These are phyloP conservation scores for Phytophthora hibernalis DNA, from an alignment of 352 stramenopile genomes.

Conservation along the genomic window DNA sequence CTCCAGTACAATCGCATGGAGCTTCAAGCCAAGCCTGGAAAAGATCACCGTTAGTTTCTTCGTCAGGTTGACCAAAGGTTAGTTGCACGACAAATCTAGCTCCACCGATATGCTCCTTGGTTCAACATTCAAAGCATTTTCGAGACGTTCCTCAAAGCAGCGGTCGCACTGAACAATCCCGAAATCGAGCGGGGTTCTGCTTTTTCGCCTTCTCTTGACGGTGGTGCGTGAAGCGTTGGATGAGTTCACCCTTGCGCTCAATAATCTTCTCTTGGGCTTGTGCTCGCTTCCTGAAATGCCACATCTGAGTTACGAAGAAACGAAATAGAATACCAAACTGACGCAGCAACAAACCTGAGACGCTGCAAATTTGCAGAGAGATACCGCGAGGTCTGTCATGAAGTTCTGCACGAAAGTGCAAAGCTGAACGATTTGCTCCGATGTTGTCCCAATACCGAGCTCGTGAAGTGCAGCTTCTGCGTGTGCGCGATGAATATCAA, in stretches of 20 bases:
- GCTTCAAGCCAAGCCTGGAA: too few relatives aligned
- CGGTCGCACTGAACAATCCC: conserved; percentile 55
- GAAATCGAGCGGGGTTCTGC: conserved; percentile 46
- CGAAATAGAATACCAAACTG: not conserved
- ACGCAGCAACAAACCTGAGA: conserved; percentile 31
- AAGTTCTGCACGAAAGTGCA: conserved; percentile 42
- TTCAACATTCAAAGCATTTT: too few relatives aligned
- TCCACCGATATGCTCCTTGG: too few relatives aligned
- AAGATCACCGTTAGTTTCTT: too few relatives aligned
- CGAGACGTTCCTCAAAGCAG: conserved; percentile 20
- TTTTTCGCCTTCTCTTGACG: conserved; percentile 55
- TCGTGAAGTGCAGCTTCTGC: conserved; percentile 30
- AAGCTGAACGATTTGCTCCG: conserved; percentile 33
- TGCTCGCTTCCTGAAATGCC: conserved; percentile 41
- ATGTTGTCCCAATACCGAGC: conserved; percentile 9
- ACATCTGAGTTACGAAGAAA: conserved; percentile 1
- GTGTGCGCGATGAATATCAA: conserved; percentile 11
- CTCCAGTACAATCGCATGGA: not conserved
- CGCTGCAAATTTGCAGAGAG: conserved; percentile 32
- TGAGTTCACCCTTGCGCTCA: conserved; percentile 64
- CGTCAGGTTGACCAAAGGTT: too few relatives aligned
- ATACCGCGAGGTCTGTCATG: conserved; percentile 26
- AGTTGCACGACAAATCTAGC: too few relatives aligned
- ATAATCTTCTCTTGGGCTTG: conserved; percentile 58
- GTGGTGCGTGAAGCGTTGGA: conserved; percentile 69